Evolutionary conservation across 768 basidiomycete species (phyloP), one percentile per base, ranked within the genome.

Genomic region (Rhodotorula toruloides): DNA sequence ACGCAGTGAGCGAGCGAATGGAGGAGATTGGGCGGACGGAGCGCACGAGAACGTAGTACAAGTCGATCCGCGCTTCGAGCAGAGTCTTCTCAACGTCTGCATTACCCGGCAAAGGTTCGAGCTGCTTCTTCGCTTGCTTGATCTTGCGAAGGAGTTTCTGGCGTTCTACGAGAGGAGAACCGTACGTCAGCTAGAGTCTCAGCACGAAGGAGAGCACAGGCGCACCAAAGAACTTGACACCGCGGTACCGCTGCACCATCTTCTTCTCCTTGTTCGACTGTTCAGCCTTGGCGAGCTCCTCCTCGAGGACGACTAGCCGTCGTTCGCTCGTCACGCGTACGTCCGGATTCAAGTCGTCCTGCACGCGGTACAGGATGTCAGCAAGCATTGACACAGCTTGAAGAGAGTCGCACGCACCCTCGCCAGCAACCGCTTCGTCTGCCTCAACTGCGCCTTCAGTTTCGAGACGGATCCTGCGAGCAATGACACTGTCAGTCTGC

Each of bases 171-270:
- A 21, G 9, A 49, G 22, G 14, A 31, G n/a, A 31, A 25, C 55
- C 32, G 52, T 9, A 34, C 43, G 46, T 40, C 47, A 29, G 52
- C n/a, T 37, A 32, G 27, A 54, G 46, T 27, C 7, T 1, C 4
- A 25, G 9, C 4, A 43, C 11, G 29, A 44, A 40, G 37, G 48
- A 17, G 46, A 46, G 46, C 21, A 34, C 29, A 44, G 32, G 47
- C 78, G 70, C 68, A 92, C 91, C 92, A 68, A 98, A 96, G 79
- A 98, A 98, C 77, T 91, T 93, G 73, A 92, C 76, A 76, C 86
- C 90, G 73, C 92, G 91, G 77, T 98, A 98, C 67, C 84, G 84
- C 46, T 83, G 78, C 0, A 89, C 88, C 72, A 89, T 80, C 48
- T 85, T 79, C 52, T 87, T 84, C 77, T 90, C 89, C 76, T 86